Conservation (phyloP, 139 green algal genomes). For the Chlamydomonas eustigma region DNA sequence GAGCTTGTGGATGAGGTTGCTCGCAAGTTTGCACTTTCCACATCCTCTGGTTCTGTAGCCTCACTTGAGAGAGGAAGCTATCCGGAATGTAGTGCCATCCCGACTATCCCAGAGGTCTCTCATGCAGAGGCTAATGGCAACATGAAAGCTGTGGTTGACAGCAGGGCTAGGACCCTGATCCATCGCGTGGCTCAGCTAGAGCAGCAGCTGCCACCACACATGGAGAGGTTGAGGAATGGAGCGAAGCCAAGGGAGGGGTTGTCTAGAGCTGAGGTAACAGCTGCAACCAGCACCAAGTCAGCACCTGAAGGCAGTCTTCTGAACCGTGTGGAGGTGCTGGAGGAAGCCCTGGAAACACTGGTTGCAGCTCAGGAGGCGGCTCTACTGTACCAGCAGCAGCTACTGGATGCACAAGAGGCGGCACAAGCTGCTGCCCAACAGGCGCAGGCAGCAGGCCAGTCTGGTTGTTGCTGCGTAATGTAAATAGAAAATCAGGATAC, state of each 20-base stretch:
- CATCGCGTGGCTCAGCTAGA: neutral
- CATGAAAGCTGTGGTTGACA: neutral
- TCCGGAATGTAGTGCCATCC: neutral
- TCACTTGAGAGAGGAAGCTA: neutral
- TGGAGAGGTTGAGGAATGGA: neutral
- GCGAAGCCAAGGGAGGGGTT: neutral
- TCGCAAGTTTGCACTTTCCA: neutral
- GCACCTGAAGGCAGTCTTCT: slow-evolving; percentile 58
- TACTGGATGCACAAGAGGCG: neutral
- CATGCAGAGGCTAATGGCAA: neutral
- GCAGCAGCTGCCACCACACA: neutral
- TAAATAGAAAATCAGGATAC: too few species aligned
- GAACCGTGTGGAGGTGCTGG: slow-evolving; percentile 59
- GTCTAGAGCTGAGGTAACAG: neutral
- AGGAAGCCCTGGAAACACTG: slow-evolving; percentile 57
- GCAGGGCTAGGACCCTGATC: neutral
- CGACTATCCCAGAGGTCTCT: neutral
- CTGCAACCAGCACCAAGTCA: neutral
- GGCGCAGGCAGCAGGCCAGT: too few species aligned
- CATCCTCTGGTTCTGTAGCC: neutral
- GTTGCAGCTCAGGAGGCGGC: slow-evolving; percentile 48
- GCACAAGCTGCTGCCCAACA: neutral
- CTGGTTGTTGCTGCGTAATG: slow-evolving; percentile 4
- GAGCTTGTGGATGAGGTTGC: neutral
- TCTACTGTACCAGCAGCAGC: neutral